These are phyloP conservation scores for Avena eriantha DNA, from an alignment of 176 grass and related monocot genomes.

Conservation along the genomic window DNA sequence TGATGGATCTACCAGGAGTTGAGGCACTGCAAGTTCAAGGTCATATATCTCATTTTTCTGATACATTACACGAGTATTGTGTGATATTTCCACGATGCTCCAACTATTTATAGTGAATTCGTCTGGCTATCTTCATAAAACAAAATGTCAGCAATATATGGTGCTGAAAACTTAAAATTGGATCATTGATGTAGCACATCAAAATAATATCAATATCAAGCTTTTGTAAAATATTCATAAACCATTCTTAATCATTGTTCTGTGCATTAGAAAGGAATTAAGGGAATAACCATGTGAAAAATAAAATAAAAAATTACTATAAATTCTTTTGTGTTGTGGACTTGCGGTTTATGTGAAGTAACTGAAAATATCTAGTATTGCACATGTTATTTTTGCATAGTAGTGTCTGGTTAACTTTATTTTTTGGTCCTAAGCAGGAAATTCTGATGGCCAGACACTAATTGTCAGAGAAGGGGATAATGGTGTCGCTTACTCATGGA, in stretches of 20 bases:
- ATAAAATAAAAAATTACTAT: not conserved
- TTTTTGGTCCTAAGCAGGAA: constrained; percentile 57
- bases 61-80: constrained; percentile 15
- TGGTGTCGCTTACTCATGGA: constrained; percentile 97
- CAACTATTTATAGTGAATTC: constrained; percentile 24
- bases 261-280: not conserved
- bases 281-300: not conserved
- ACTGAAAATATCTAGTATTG: not conserved
- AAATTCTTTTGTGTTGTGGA: not conserved
- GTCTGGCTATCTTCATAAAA: not conserved
- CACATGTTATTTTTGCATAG: not conserved
- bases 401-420: constrained; percentile 20
- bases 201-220: not conserved
- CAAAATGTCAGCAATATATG: constrained; percentile 2
- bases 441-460: constrained; percentile 76
- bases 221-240: constrained; percentile 40
- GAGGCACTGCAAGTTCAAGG: constrained; percentile 96
- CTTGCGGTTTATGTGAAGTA: constrained; percentile 14
- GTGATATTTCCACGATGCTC: not conserved
- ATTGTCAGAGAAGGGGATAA: constrained; percentile 95
- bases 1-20: constrained; percentile 89
- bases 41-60: constrained; percentile 45
- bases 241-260: not conserved
- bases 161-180: constrained; percentile 13
- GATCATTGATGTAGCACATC: not conserved